phyloP scores from a whole-genome alignment of 1,284 basidiomycete genomes.

The Hymenochaete sp. region DNA sequence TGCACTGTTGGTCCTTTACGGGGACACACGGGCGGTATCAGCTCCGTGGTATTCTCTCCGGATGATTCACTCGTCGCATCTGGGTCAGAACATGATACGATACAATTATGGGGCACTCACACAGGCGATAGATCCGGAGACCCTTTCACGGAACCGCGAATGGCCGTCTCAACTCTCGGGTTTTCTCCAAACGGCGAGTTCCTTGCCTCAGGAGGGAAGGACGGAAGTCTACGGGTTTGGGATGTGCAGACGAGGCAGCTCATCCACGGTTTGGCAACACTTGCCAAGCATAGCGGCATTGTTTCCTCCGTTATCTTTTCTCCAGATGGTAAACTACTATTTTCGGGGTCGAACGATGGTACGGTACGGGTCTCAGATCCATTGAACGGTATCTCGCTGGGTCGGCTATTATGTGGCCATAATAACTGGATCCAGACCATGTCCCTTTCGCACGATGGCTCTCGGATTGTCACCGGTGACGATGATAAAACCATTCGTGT shows the following conservation, averaged over 20 bases:
- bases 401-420: too few relatives aligned
- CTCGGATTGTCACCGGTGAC: background rate
- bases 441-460: background rate
- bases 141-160: constrained; percentile 7
- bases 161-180: background rate
- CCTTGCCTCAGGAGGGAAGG: background rate
- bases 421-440: too few relatives aligned
- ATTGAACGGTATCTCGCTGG: too few relatives aligned
- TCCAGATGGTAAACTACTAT: background rate
- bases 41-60: constrained; percentile 3
- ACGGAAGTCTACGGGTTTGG: background rate
- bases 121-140: constrained; percentile 1
- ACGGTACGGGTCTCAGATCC: too few relatives aligned
- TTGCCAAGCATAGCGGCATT: background rate
- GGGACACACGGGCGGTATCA: background rate
- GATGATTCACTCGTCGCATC: constrained; percentile 16
- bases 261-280: too few relatives aligned
- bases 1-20: background rate
- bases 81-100: constrained; percentile 12
- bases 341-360: background rate
- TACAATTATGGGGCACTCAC: constrained; percentile 16
- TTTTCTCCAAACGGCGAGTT: background rate
- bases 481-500: constrained; percentile 3
- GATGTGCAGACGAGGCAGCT: background rate
- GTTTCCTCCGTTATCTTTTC: background rate